phyloP scores from a whole-genome alignment of 2,329 filamentous ascomycete species.

The Apiospora malaysiana region DNA sequence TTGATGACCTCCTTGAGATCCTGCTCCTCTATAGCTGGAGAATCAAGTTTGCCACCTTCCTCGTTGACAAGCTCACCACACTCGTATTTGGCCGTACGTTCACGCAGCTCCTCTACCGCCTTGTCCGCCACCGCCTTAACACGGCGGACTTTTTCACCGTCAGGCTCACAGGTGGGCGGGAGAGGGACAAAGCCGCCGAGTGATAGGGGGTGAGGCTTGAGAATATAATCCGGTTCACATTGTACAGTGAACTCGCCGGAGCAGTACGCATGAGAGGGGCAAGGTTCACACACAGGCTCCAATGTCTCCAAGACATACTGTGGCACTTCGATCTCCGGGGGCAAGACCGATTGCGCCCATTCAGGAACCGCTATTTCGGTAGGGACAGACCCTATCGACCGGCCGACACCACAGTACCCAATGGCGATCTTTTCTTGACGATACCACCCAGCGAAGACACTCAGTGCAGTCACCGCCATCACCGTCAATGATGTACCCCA shows the following conservation, averaged over 20 bases:
- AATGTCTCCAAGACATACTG: slow-evolving; percentile 73
- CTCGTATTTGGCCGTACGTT: slow-evolving; percentile 87
- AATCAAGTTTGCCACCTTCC: slow-evolving; percentile 62
- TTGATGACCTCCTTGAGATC: slow-evolving; percentile 80
- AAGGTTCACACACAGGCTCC: slow-evolving; percentile 85
- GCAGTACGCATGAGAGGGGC: slow-evolving; percentile 89
- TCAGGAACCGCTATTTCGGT: slow-evolving; percentile 50
- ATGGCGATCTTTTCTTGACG: slow-evolving; percentile 95
- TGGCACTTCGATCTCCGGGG: slow-evolving; percentile 69
- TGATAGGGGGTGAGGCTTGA: slow-evolving; percentile 83
- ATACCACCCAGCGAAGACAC: slow-evolving; percentile 81
- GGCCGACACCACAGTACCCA: slow-evolving; percentile 89
- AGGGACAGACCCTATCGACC: slow-evolving; percentile 61
- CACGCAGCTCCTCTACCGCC: slow-evolving; percentile 83
- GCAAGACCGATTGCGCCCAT: slow-evolving; percentile 45
- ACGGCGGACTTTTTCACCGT: slow-evolving; percentile 87
- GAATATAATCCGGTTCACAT: slow-evolving; percentile 87
- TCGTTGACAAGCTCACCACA: slow-evolving; percentile 76
- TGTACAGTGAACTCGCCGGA: slow-evolving; percentile 76
- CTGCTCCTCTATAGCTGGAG: slow-evolving; percentile 67
- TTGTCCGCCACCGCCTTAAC: slow-evolving; percentile 88
- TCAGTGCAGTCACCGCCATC: slow-evolving; percentile 72
- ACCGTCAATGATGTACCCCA: slow-evolving; percentile 72
- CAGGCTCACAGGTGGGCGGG: slow-evolving; percentile 90
- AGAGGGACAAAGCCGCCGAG: slow-evolving; percentile 82